Base-by-base conservation (phyloP, 2,329 filamentous ascomycete species). In the Hypoxylon sp. region DNA sequence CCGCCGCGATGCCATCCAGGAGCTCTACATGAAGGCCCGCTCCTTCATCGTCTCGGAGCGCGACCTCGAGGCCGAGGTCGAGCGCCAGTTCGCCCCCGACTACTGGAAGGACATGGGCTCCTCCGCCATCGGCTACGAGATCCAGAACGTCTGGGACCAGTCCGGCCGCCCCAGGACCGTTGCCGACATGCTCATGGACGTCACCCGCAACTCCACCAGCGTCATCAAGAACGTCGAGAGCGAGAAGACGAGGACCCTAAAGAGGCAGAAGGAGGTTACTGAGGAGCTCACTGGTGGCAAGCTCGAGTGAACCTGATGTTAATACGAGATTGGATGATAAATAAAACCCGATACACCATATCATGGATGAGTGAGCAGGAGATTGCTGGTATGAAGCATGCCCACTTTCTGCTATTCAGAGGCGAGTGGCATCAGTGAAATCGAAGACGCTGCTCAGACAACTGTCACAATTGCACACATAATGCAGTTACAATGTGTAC, bases 1-100 rank as follows among this genome's bases (percentile, higher is more conserved):
- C 49, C 84, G 89, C 47, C 81, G 84, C 59, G 86, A 94, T 64
- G 83, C 88, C 13, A 77, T 99, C 24, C 91, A 97, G 75, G 87
- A 91, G 56, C 83, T 99, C 10, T 99, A 99, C 77, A 90, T 95
- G 78, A 90, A 92, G 67, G 92, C 95, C 4, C 85, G 89, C 21
- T 80, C 85, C 33, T 99, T 98, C 77, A 97, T 99, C 71, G 88
- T 92, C 15, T 88, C 83, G 20, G 92, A 96, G 73, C 78, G 82
- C 47, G 88, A 96, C 73, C 83, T 99, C 27, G 83, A 90, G 66
- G 79, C 80, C 13, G 83, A 87, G 64, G 88, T 97, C 54, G 89
- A 96, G 18, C 77, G 81, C 62, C 81, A 88, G n/a, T 99, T 97
- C 76, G 83, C 85, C 13, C 85, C 87, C 21, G 81, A 85, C 61